Evolutionary conservation across 2,329 filamentous ascomycete species (phyloP).

Genomic region (Claviceps maximensis): DNA sequence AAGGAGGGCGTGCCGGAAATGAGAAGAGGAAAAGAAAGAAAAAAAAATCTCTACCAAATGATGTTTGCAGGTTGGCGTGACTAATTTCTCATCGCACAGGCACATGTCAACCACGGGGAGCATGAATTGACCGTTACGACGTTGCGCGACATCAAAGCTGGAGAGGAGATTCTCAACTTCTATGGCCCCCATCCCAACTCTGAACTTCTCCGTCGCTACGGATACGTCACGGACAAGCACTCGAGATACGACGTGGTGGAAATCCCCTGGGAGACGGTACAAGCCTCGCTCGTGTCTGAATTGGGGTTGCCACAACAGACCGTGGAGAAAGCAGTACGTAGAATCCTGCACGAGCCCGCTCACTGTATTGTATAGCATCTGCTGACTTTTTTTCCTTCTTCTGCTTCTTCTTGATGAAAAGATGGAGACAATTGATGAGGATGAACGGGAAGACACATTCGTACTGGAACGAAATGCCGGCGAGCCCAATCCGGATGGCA

Average conservation of each 20-base stretch:
- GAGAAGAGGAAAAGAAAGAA: background rate
- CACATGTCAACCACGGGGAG: slow-evolving; percentile 41
- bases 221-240: slow-evolving; percentile 73
- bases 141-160: slow-evolving; percentile 52
- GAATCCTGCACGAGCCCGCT: slow-evolving; percentile 2
- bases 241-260: slow-evolving; percentile 73
- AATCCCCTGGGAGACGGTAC: slow-evolving; percentile 49
- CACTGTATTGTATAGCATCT: background rate
- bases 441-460: slow-evolving; percentile 62
- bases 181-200: slow-evolving; percentile 75
- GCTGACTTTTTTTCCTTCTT: background rate
- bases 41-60: background rate
- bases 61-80: background rate
- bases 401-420: background rate
- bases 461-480: slow-evolving; percentile 46
- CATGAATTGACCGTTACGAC: slow-evolving; percentile 55
- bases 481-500: slow-evolving; percentile 37
- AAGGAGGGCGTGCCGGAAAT: background rate
- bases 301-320: slow-evolving; percentile 24
- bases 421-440: slow-evolving; percentile 40
- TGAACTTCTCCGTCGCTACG: slow-evolving; percentile 72
- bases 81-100: slow-evolving; percentile 18
- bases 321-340: slow-evolving; percentile 30
- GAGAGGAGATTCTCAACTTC: slow-evolving; percentile 76
- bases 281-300: slow-evolving; percentile 27